Evolutionary conservation across 208 protist species (phyloP).

Genomic region (Wallacemonas rigidus): DNA sequence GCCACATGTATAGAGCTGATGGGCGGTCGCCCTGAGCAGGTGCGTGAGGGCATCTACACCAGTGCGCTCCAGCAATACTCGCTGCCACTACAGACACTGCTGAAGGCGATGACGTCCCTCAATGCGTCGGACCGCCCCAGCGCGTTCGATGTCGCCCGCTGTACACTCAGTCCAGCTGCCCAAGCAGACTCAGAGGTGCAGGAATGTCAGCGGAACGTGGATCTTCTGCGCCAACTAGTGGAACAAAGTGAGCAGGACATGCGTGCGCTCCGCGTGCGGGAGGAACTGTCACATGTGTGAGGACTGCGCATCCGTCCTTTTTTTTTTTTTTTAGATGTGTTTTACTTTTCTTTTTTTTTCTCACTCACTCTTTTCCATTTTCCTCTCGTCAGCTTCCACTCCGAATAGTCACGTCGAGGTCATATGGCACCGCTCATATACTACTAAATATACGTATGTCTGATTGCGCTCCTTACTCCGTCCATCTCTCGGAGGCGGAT

Average conservation of each 20-base stretch:
- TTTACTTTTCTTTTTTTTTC: too few species aligned
- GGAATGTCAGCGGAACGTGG: background rate
- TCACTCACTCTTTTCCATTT: too few species aligned
- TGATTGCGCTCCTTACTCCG: too few species aligned
- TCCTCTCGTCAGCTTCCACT: too few species aligned
- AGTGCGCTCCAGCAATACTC: slow-evolving; percentile 29
- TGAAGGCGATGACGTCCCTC: slow-evolving; percentile 30
- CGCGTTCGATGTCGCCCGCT: slow-evolving; percentile 31
- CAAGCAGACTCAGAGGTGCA: background rate
- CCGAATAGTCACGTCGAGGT: too few species aligned
- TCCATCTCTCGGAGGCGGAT: too few species aligned
- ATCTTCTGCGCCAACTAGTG: background rate
- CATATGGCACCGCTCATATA: too few species aligned
- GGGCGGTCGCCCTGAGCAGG: slow-evolving; percentile 37
- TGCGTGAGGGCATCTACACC: slow-evolving; percentile 29
- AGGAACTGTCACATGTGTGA: background rate
- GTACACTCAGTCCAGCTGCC: slow-evolving; percentile 17
- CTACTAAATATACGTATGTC: too few species aligned
- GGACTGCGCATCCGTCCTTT: background rate
- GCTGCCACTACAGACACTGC: slow-evolving; percentile 22
- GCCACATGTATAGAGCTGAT: slow-evolving; percentile 83
- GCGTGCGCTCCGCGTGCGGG: background rate
- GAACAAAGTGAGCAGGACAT: slow-evolving; percentile 5
- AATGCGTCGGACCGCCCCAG: slow-evolving; percentile 20
- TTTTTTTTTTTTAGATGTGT: background rate